These are phyloP conservation scores for Backusella macrospora DNA, from an alignment of 192 early-diverging fungal genomes.

Conservation along the genomic window DNA sequence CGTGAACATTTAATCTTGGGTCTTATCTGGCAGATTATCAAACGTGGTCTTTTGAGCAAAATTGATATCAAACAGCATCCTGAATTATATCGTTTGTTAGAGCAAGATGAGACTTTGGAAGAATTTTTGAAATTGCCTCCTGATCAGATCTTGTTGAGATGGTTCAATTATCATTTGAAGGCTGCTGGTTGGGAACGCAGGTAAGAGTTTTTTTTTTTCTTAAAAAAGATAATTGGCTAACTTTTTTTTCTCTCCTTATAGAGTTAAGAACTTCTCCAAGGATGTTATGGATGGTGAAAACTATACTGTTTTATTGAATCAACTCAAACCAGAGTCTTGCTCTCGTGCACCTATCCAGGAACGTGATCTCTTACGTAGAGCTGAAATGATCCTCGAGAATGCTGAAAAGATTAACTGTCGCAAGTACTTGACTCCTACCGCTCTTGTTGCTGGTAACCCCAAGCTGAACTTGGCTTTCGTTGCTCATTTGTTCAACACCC, in stretches of 20 bases:
- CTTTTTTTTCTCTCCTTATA: background rate
- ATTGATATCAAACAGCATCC: constrained; percentile 99
- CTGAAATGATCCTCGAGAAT: constrained; percentile 87
- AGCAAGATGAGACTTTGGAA: constrained; percentile 91
- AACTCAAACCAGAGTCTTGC: constrained; percentile 85
- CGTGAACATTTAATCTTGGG: constrained; percentile 96
- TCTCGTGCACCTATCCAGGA: constrained; percentile 80
- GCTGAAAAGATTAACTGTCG: constrained; percentile 93
- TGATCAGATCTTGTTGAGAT: constrained; percentile 95
- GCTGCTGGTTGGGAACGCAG: constrained; percentile 84
- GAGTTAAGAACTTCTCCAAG: constrained; percentile 86
- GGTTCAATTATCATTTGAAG: constrained; percentile 99
- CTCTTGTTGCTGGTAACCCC: constrained; percentile 92
- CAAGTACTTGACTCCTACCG: constrained; percentile 93
- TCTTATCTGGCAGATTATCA: constrained; percentile 99
- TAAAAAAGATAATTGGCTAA: background rate
- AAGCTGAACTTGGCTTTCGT: constrained; percentile 99
- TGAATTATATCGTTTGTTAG: constrained; percentile 93
- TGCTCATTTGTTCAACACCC: constrained; percentile 96
- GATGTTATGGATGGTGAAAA: constrained; percentile 96
- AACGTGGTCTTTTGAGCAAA: constrained; percentile 93
- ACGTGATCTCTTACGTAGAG: constrained; percentile 76
- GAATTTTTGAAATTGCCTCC: constrained; percentile 93
- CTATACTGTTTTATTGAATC: constrained; percentile 93
- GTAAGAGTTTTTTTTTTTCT: constrained; percentile 35